phyloP scores from a whole-genome alignment of 2,329 filamentous ascomycete genomes.

The Aspergillus bombycis region DNA sequence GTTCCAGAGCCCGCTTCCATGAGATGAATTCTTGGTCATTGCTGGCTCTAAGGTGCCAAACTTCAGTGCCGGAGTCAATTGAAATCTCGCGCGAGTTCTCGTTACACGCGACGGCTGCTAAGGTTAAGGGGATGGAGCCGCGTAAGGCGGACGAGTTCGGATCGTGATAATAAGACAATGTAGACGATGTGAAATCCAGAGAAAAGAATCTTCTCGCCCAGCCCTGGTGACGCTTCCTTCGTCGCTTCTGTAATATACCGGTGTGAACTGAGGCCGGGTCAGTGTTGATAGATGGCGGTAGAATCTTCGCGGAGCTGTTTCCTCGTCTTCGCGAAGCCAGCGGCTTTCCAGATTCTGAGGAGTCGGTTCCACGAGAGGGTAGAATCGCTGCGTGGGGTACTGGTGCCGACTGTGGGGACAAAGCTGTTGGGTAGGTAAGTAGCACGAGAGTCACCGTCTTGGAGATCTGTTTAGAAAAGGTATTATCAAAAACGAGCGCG shows the following conservation, averaged over 20 bases:
- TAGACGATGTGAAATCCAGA: constrained; percentile 90
- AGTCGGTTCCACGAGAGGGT: constrained; percentile 49
- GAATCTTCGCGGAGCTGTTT: constrained; percentile 29
- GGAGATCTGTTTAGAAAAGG: constrained; percentile 91
- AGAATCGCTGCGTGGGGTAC: constrained; percentile 45
- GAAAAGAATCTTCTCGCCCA: constrained; percentile 95
- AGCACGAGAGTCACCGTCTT: constrained; percentile 96
- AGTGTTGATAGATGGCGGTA: constrained; percentile 30
- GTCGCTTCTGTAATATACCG: constrained; percentile 83
- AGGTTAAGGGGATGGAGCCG: constrained; percentile 86
- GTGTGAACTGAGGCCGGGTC: constrained; percentile 67
- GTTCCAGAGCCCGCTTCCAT: constrained; percentile 85
- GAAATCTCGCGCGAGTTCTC: constrained; percentile 88
- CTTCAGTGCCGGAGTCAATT: constrained; percentile 93
- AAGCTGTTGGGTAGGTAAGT: constrained; percentile 85
- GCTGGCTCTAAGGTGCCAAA: constrained; percentile 88
- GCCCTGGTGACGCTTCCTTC: constrained; percentile 90
- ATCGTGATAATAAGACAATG: constrained; percentile 94
- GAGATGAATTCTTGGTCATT: constrained; percentile 83
- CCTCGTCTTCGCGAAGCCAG: constrained; percentile 35
- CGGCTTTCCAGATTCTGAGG: constrained; percentile 54
- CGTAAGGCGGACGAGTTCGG: constrained; percentile 89
- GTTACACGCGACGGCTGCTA: constrained; percentile 89
- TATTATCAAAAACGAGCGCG: constrained; percentile 96
- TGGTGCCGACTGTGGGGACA: constrained; percentile 48